Percentiles rank a stretch among this genome's conserved stretches.
Conservation (phyloP, 371 early-diverging fungal species). For the Mucor circinelloides region DNA sequence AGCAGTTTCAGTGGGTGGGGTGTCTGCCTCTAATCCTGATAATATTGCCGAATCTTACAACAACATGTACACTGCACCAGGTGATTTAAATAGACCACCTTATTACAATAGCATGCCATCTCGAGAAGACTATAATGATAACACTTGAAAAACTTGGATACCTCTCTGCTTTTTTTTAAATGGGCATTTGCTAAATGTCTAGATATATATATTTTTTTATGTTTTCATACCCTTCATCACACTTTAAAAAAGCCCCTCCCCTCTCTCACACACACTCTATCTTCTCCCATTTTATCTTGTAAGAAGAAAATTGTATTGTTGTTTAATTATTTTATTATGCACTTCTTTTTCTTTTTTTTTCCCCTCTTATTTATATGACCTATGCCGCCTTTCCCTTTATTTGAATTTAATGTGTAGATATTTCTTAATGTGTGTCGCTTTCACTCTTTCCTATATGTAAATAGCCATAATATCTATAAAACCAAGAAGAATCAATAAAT, state of each 20-base stretch:
- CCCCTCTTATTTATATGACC: not conserved
- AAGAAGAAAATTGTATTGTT: not conserved
- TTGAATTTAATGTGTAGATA: not conserved
- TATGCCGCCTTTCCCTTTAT: not conserved
- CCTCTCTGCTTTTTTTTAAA: not conserved
- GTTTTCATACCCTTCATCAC: not conserved
- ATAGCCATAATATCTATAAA: not conserved
- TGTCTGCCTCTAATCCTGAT: not conserved
- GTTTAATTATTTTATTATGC: not conserved
- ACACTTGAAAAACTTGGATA: not conserved
- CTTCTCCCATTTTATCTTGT: not conserved
- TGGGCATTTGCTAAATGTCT: too few relatives aligned
- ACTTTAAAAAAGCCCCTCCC: not conserved
- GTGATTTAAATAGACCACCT: not conserved
- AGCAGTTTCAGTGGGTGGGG: not conserved
- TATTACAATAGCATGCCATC: not conserved
- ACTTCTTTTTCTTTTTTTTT: not conserved
- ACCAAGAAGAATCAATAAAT: too few relatives aligned
- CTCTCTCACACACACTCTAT: not conserved
- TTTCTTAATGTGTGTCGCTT: not conserved
- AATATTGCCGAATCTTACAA: not conserved
- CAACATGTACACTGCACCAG: not conserved
- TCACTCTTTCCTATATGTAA: not conserved
- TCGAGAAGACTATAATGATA: slow-evolving; percentile 1
- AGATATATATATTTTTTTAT: not conserved